Conservation (phyloP, 768 basidiomycete genomes). For the Mycena alexandri region DNA sequence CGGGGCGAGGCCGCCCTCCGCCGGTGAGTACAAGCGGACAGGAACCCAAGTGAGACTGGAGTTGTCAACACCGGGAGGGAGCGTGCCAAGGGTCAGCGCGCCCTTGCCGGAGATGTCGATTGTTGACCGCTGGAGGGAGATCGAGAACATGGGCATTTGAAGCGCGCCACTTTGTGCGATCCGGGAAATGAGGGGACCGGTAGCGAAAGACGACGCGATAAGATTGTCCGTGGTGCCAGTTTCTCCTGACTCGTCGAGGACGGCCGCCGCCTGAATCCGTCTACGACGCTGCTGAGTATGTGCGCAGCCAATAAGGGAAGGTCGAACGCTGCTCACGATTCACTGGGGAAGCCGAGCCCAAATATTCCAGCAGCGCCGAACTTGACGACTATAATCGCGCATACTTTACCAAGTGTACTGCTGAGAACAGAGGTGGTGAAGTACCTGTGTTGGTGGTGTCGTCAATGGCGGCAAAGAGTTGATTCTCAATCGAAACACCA, state of each 20-base stretch:
- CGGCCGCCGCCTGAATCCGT: slow-evolving; percentile 52
- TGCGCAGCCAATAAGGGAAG: background rate
- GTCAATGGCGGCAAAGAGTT: slow-evolving; percentile 69
- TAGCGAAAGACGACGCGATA: slow-evolving; percentile 48
- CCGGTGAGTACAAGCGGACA: slow-evolving; percentile 65
- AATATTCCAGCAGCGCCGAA: slow-evolving; percentile 73
- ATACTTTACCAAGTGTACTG: background rate
- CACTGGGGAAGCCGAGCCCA: slow-evolving; percentile 76
- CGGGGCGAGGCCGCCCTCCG: slow-evolving; percentile 68
- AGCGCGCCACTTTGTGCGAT: slow-evolving; percentile 58
- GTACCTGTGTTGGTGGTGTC: slow-evolving; percentile 62
- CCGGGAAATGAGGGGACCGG: slow-evolving; percentile 62
- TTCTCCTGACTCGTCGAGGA: slow-evolving; percentile 39
- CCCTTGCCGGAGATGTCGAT: slow-evolving; percentile 71
- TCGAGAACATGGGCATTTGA: slow-evolving; percentile 64
- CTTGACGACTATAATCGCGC: slow-evolving; percentile 54
- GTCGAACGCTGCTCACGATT: slow-evolving; percentile 57
- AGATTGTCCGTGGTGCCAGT: slow-evolving; percentile 51
- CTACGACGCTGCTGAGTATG: slow-evolving; percentile 42
- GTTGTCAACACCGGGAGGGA: slow-evolving; percentile 67
- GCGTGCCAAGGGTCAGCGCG: slow-evolving; percentile 70
- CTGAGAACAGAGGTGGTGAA: background rate
- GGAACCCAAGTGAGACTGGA: slow-evolving; percentile 77
- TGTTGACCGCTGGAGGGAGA: slow-evolving; percentile 70
- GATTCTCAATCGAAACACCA: slow-evolving; percentile 61